These are phyloP conservation scores for Diaporthe aspalathi DNA, from an alignment of 2,329 filamentous ascomycete genomes.

Conservation along the genomic window DNA sequence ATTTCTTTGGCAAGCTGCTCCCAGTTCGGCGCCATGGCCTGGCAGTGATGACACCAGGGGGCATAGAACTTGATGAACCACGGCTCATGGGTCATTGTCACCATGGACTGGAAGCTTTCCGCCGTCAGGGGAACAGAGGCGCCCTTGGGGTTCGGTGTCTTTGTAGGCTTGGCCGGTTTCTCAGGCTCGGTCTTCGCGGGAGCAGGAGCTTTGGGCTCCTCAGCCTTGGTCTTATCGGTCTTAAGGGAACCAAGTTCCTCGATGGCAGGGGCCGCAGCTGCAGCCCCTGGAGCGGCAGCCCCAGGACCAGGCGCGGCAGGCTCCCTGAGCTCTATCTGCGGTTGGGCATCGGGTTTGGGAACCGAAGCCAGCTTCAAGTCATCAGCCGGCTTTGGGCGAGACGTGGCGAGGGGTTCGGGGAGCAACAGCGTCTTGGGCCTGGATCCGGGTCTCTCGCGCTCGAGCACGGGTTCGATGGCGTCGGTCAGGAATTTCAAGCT, in stretches of 20 bases:
- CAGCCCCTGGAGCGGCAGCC: constrained; percentile 8
- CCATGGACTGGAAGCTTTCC: constrained; percentile 85
- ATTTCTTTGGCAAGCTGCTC: constrained; percentile 89
- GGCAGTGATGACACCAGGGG: constrained; percentile 96
- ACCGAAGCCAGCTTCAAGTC: constrained; percentile 35
- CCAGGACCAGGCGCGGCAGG: constrained; percentile 46
- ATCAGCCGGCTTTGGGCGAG: constrained; percentile 32
- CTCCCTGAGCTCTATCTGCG: constrained; percentile 45
- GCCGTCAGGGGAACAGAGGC: constrained; percentile 80
- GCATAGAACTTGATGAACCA: constrained; percentile 99
- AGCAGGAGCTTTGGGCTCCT: constrained; percentile 42
- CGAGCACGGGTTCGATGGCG: constrained; percentile 80
- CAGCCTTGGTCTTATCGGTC: constrained; percentile 41
- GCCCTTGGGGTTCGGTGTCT: constrained; percentile 79
- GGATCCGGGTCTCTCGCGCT: constrained; percentile 83
- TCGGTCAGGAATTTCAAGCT: constrained; percentile 73
- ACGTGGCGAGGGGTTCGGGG: constrained; percentile 76
- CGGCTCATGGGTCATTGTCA: constrained; percentile 87
- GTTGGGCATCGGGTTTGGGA: constrained; percentile 30
- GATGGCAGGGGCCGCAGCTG: constrained; percentile 24
- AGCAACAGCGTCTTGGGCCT: constrained; percentile 75
- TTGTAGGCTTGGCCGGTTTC: constrained; percentile 64
- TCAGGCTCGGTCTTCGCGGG: constrained; percentile 53
- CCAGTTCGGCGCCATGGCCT: constrained; percentile 92
- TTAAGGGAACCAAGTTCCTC: constrained; percentile 37